Evolutionary conservation across 2,329 filamentous ascomycete species (phyloP).

Genomic region (Aureobasidium zeae): DNA sequence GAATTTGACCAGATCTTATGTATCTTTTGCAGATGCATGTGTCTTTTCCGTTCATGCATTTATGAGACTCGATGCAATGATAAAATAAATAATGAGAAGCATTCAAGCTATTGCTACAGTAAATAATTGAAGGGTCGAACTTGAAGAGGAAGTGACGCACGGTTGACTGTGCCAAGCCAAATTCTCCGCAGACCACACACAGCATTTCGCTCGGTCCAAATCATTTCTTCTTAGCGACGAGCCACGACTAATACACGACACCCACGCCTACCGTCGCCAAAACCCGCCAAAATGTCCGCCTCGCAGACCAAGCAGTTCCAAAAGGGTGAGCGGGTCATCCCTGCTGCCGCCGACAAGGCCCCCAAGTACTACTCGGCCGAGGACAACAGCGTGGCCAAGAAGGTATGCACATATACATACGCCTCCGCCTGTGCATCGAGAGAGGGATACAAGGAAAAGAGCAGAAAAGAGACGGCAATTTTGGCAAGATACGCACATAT

Average conservation of each 20-base stretch:
- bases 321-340: conserved; percentile 89
- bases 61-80: too few species aligned
- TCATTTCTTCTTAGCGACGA: too few species aligned
- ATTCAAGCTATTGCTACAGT: too few species aligned
- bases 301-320: conserved; percentile 83
- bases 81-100: too few species aligned
- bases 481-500: not conserved
- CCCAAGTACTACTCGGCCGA: conserved; percentile 98
- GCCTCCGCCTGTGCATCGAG: not conserved
- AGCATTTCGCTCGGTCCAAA: conserved; percentile 3
- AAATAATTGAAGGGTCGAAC: too few species aligned
- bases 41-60: too few species aligned
- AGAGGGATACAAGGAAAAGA: not conserved
- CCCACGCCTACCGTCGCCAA: conserved; percentile 13
- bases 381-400: conserved; percentile 80
- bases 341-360: conserved; percentile 80
- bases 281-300: conserved; percentile 18
- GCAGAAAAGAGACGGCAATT: conserved; percentile 8
- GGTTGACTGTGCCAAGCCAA: too few species aligned
- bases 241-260: conserved; percentile 11
- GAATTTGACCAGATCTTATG: too few species aligned
- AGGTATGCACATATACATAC: conserved; percentile 62
- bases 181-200: too few species aligned
- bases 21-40: too few species aligned
- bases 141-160: too few species aligned